Evolutionary conservation across 176 grass and related monocot genomes (phyloP).

Genomic region (Olyra latifolia): DNA sequence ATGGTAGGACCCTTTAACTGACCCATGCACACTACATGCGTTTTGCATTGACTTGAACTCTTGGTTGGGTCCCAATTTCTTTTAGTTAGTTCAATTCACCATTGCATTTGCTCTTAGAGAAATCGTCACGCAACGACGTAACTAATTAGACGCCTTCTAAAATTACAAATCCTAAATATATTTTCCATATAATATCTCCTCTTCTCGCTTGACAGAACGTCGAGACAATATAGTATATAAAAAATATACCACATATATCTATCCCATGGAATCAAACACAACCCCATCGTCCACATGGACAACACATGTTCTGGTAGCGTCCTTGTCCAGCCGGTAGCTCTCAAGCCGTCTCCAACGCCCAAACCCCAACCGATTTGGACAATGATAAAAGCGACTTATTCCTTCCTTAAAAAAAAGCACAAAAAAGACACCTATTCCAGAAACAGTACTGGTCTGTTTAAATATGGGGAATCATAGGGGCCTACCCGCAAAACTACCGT

Average conservation of each 20-base stretch:
- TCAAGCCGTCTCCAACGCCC: neutral
- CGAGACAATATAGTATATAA: neutral
- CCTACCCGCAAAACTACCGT: slow-evolving; percentile 1
- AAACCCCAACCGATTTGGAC: neutral
- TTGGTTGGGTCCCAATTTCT: too few relatives aligned
- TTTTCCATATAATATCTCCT: neutral
- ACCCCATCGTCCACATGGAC: neutral
- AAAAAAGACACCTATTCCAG: neutral
- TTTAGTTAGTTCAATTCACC: too few relatives aligned
- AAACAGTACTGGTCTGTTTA: neutral
- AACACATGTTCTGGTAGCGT: neutral
- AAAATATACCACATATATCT: neutral
- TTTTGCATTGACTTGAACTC: too few relatives aligned
- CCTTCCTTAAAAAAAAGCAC: too few relatives aligned
- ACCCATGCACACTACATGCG: too few relatives aligned
- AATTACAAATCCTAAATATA: neutral
- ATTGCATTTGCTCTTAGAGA: neutral
- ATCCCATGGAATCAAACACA: neutral
- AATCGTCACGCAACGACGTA: neutral
- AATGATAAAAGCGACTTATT: too few relatives aligned
- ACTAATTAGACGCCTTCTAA: neutral
- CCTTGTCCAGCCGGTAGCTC: neutral
- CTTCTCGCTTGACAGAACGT: neutral
- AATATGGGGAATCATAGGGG: neutral
- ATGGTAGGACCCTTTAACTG: too few relatives aligned